phyloP scores from a whole-genome alignment of 768 basidiomycete species.

The Leccinum rimulosum region DNA sequence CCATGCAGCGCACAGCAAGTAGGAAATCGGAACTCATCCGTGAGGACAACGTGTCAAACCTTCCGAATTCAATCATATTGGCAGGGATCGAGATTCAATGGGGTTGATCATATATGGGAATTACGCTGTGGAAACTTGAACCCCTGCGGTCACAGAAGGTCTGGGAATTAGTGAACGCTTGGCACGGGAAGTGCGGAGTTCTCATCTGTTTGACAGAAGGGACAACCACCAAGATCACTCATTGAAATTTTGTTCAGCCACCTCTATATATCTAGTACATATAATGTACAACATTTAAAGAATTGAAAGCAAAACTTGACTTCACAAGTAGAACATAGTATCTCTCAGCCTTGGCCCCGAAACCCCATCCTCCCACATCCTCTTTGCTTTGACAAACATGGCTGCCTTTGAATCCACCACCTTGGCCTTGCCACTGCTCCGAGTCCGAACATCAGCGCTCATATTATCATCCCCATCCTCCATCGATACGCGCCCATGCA shows the following conservation, averaged over 20 bases:
- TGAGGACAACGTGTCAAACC: constrained; percentile 76
- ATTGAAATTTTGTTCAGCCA: too few relatives aligned
- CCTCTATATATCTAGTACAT: too few relatives aligned
- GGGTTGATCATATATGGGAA: constrained; percentile 84
- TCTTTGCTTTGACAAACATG: constrained; percentile 49
- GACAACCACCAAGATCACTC: too few relatives aligned
- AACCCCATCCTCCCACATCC: constrained; percentile 59
- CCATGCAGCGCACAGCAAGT: constrained; percentile 91
- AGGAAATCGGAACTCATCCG: constrained; percentile 85
- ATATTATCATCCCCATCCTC: background rate
- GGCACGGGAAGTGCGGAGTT: too few relatives aligned
- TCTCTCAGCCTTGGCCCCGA: constrained; percentile 47
- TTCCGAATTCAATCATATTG: constrained; percentile 38
- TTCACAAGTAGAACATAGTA: constrained; percentile 67
- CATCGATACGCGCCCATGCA: constrained; percentile 28
- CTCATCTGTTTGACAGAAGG: too few relatives aligned
- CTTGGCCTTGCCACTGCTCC: constrained; percentile 17
- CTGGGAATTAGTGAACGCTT: too few relatives aligned
- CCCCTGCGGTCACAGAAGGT: too few relatives aligned
- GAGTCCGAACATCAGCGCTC: background rate
- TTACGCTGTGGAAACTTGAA: constrained; percentile 47
- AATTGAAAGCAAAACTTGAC: too few relatives aligned
- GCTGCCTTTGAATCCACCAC: constrained; percentile 36
- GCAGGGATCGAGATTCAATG: constrained; percentile 45
- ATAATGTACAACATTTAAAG: too few relatives aligned